Evolutionary conservation across 805 yeast genomes (phyloP), one percentile per base, ranked within the genome.

Genomic region (Ogataea pilisensis): DNA sequence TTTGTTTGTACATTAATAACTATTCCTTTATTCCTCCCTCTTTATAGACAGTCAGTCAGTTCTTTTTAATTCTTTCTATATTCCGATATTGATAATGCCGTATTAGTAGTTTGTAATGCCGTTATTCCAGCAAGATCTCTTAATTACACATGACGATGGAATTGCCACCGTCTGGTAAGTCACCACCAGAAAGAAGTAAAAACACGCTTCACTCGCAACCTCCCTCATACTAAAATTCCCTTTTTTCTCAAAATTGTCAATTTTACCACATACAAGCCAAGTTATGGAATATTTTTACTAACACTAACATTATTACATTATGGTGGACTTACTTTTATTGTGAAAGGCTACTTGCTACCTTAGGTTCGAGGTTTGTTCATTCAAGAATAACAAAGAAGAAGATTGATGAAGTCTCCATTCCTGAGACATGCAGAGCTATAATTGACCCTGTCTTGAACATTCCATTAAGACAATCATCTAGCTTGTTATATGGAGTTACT

Each of bases 401-500:
- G 14, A 59, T 69, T n/a, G 49, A 57, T 11, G 53, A 58, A 4
- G 46, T 66, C 2, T 65, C 73, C 1, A 70, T 77, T 18, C 74
- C 78, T 2, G 48, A 54, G 2, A 58, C 68, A 2, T 75, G 81
- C 50, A 44, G 49, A 3, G 49, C 54, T 5, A 58, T 68, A 11
- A 38, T 43, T 2, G 36, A 47, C 13, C 50, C 57, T 11, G 37
- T 49, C 2, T 33, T 43, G 9, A 46, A 43, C 2, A 25, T 54
- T 14, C 48, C 65, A 1, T 43, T 66, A 30, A 54, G 78, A 32
- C 57, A 66, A 14, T 55, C 65, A 0, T 70, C 80, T 0, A 68
- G 58, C 37, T 54, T 78, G 8, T 51, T 78, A 41, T 66, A 70
- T 48, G 83, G 83, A 0, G 59, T 74, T 1, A 60, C 76, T 1